A percentile compares a stretch with the other conserved stretches of the same genome.
Conservation (phyloP, 1,284 basidiomycete species). For the Boletus calvinii region DNA sequence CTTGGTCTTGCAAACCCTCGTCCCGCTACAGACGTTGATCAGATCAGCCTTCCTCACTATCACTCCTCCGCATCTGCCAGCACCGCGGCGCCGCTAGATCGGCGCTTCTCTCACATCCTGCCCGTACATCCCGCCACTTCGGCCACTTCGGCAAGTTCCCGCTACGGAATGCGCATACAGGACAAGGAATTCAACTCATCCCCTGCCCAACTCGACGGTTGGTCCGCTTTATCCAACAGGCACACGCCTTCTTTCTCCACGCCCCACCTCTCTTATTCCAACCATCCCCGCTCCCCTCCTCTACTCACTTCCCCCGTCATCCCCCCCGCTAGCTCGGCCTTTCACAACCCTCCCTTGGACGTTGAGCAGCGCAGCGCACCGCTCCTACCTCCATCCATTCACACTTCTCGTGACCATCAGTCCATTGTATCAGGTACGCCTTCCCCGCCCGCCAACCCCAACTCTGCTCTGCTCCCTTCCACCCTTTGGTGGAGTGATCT, state of each 20-base stretch:
- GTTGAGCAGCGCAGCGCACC: slow-evolving; percentile 42
- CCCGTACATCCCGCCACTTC: slow-evolving; percentile 16
- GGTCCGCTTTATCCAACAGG: slow-evolving; percentile 45
- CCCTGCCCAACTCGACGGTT: slow-evolving; percentile 25
- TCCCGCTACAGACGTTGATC: slow-evolving; percentile 21
- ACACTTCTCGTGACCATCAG: slow-evolving; percentile 25
- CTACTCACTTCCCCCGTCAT: slow-evolving; percentile 21
- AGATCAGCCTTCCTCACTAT: slow-evolving; percentile 15
- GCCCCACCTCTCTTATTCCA: slow-evolving; percentile 32
- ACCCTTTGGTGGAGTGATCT: slow-evolving; percentile 81
- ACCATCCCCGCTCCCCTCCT: slow-evolving; percentile 34
- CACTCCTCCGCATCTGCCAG: slow-evolving; percentile 15
- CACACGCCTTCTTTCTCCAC: slow-evolving; percentile 37
- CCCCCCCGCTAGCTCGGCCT: slow-evolving; percentile 14
- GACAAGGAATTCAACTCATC: slow-evolving; percentile 36
- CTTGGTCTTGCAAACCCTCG: slow-evolving; percentile 31
- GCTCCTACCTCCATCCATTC: slow-evolving; percentile 30
- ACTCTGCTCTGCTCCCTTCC: slow-evolving; percentile 39
- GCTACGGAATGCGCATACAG: slow-evolving; percentile 35
- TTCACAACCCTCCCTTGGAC: slow-evolving; percentile 30
- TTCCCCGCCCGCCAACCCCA: slow-evolving; percentile 28
- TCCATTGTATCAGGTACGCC: slow-evolving; percentile 24
- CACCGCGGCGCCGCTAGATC: slow-evolving; percentile 22
- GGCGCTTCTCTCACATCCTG: slow-evolving; percentile 19
- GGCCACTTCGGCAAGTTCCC: slow-evolving; percentile 31